Conservation (phyloP, 2,329 filamentous ascomycete species). For the Blumeriella jaapii region DNA sequence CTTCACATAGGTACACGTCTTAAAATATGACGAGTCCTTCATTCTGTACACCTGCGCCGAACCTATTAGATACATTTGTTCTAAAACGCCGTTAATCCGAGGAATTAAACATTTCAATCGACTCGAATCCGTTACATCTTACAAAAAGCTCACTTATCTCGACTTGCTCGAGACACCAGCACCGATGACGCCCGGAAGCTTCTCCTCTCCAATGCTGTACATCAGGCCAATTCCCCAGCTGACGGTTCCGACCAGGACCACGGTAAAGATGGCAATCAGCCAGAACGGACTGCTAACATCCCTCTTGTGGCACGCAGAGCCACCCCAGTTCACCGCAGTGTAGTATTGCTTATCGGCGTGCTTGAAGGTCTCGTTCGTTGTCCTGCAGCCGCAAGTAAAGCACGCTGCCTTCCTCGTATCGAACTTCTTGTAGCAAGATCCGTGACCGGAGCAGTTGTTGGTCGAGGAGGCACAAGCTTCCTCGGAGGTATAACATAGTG, state of each 20-base stretch:
- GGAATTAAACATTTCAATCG: conserved; percentile 6
- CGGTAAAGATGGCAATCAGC: conserved; percentile 65
- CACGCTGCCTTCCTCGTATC: conserved; percentile 42
- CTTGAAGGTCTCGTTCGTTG: conserved; percentile 33
- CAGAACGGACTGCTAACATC: conserved; percentile 86
- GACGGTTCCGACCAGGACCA: conserved; percentile 58
- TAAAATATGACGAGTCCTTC: conserved; percentile 1
- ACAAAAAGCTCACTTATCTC: conserved; percentile 20
- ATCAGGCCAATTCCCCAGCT: conserved; percentile 65
- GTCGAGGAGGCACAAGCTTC: conserved; percentile 60
- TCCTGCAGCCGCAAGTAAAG: conserved; percentile 67
- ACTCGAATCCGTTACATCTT: conserved; percentile 14
- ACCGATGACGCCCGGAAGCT: conserved; percentile 88
- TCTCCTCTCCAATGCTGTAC: conserved; percentile 73
- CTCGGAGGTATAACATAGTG: conserved; percentile 62
- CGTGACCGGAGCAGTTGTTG: conserved; percentile 72
- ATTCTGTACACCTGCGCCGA: conserved; percentile 15
- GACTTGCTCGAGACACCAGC: conserved; percentile 72
- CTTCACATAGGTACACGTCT: background rate
- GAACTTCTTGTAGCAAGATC: conserved; percentile 61
- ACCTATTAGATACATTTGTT: conserved; percentile 17
- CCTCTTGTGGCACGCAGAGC: conserved; percentile 78
- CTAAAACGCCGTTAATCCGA: conserved; percentile 17
- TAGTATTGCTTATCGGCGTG: conserved; percentile 34
- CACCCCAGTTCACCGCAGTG: conserved; percentile 65